phyloP scores from a whole-genome alignment of 1,284 basidiomycete genomes.

The Xanthoconium separans region DNA sequence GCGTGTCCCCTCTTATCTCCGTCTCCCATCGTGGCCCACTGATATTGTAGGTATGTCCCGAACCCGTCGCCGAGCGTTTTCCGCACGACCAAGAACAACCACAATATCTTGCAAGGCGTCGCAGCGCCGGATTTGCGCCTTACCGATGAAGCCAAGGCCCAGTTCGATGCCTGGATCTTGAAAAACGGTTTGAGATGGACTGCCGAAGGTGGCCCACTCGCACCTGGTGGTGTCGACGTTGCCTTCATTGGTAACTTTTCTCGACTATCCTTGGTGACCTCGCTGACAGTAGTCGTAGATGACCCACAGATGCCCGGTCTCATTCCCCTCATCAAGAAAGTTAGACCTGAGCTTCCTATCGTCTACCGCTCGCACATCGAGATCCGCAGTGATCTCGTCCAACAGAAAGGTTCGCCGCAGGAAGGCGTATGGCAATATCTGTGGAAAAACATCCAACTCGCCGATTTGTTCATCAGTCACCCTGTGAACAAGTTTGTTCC shows the following conservation, averaged over 20 bases:
- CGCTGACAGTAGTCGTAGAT: constrained; percentile 42
- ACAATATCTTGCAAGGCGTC: constrained; percentile 87
- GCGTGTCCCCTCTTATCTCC: constrained; percentile 26
- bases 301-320: constrained; percentile 86
- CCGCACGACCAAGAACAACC: constrained; percentile 90
- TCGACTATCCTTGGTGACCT: background rate
- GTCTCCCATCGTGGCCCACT: constrained; percentile 2
- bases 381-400: constrained; percentile 78
- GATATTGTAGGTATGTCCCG: constrained; percentile 72
- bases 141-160: constrained; percentile 70
- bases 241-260: constrained; percentile 70
- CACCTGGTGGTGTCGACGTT: constrained; percentile 76
- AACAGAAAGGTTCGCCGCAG: constrained; percentile 74
- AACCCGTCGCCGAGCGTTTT: constrained; percentile 85
- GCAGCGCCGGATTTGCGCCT: constrained; percentile 72
- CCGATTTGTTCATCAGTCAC: constrained; percentile 86
- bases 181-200: constrained; percentile 83
- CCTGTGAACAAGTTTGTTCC: constrained; percentile 92
- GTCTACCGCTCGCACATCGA: constrained; percentile 91
- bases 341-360: constrained; percentile 78
- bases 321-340: constrained; percentile 82
- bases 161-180: constrained; percentile 85
- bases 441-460: constrained; percentile 83
- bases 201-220: constrained; percentile 74
- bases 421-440: constrained; percentile 88